phyloP scores from a whole-genome alignment of 1,284 basidiomycete genomes.

The Gomphus bonarii region DNA sequence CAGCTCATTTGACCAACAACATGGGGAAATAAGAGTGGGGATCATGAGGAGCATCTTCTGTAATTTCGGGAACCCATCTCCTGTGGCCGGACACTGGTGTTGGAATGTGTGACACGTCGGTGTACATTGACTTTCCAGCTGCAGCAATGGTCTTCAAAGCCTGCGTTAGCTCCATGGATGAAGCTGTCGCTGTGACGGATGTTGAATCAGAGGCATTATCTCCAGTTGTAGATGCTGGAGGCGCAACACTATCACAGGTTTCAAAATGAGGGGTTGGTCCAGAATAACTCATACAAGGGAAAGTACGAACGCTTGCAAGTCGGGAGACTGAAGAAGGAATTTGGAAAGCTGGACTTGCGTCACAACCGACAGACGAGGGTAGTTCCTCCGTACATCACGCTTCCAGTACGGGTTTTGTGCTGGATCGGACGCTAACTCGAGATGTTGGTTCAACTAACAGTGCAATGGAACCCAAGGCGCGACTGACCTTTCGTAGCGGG shows the following conservation, averaged over 20 bases:
- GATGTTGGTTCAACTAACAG: slow-evolving; percentile 4
- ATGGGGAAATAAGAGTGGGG: slow-evolving; percentile 79
- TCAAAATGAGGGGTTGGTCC: neutral
- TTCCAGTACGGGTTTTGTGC: slow-evolving; percentile 90
- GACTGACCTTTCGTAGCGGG: slow-evolving; percentile 76
- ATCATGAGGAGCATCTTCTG: slow-evolving; percentile 67
- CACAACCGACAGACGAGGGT: slow-evolving; percentile 79
- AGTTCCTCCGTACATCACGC: slow-evolving; percentile 86
- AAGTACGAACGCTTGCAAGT: slow-evolving; percentile 46
- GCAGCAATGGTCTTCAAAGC: slow-evolving; percentile 59
- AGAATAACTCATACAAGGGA: neutral
- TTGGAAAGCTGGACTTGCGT: slow-evolving; percentile 74
- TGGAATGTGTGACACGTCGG: slow-evolving; percentile 55
- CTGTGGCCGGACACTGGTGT: slow-evolving; percentile 50
- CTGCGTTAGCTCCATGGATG: slow-evolving; percentile 44
- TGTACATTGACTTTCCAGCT: slow-evolving; percentile 46
- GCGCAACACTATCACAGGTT: slow-evolving; percentile 42
- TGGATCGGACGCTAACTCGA: slow-evolving; percentile 56
- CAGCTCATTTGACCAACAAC: slow-evolving; percentile 61
- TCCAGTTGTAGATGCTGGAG: slow-evolving; percentile 32
- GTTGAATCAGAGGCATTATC: slow-evolving; percentile 39
- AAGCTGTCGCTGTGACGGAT: slow-evolving; percentile 29
- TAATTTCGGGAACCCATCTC: slow-evolving; percentile 59
- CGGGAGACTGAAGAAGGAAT: slow-evolving; percentile 75
- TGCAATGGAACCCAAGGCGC: slow-evolving; percentile 6